phyloP scores from a whole-genome alignment of 768 basidiomycete species.

The Boletus rex-veris region DNA sequence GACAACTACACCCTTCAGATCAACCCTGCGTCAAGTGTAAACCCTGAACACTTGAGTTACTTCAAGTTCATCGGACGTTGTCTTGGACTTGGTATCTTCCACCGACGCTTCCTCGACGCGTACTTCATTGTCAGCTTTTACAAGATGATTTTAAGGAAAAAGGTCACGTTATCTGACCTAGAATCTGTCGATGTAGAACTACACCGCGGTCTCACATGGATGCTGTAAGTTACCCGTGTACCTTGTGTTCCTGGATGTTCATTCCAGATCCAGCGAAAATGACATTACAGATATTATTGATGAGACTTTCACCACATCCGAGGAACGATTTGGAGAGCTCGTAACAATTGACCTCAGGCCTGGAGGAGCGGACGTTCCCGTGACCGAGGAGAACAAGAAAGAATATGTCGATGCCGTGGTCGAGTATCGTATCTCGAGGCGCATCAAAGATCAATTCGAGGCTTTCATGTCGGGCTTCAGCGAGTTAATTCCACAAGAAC shows the following conservation, averaged over 20 bases:
- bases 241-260: slow-evolving; percentile 3
- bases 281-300: slow-evolving; percentile 98
- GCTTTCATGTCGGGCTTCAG: slow-evolving; percentile 99
- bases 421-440: slow-evolving; percentile 95
- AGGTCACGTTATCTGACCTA: slow-evolving; percentile 88
- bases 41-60: slow-evolving; percentile 99
- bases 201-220: slow-evolving; percentile 95
- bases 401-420: slow-evolving; percentile 95
- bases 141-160: slow-evolving; percentile 99
- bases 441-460: slow-evolving; percentile 98
- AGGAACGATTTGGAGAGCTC: slow-evolving; percentile 98
- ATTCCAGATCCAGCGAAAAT: slow-evolving; percentile 67
- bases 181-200: slow-evolving; percentile 97
- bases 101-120: slow-evolving; percentile 96
- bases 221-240: slow-evolving; percentile 66
- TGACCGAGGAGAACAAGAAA: slow-evolving; percentile 98
- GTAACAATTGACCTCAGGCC: slow-evolving; percentile 94
- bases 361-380: slow-evolving; percentile 79
- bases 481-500: slow-evolving; percentile 96
- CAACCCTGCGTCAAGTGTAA: slow-evolving; percentile 96
- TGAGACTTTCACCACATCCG: slow-evolving; percentile 94
- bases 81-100: slow-evolving; percentile 96
- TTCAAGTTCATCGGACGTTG: slow-evolving; percentile 99
- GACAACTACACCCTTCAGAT: slow-evolving; percentile 99
- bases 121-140: slow-evolving; percentile 99